Evolutionary conservation across 768 basidiomycete genomes (phyloP), one percentile per base, ranked within the genome.

Genomic region (Phylloporus sp.): DNA sequence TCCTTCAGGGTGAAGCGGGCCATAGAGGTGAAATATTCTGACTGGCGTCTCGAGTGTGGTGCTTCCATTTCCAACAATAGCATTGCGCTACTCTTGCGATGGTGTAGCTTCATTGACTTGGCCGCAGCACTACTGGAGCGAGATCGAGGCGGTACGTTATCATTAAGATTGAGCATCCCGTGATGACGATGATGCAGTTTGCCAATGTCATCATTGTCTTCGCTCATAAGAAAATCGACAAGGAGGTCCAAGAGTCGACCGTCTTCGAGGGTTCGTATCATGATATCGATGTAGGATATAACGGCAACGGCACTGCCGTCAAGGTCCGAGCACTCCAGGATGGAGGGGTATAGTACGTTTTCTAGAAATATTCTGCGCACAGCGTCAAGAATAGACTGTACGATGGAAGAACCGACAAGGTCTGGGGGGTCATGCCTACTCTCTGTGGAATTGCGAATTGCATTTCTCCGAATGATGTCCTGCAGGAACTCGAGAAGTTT

Each of bases 261-360:
- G 22, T 81, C 76, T 31, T 81, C 77, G 6, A 95, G 76, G 0
- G 86, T 90, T 51, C 83, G 79, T 47, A 93, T 77, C 78, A 92
- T 87, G 61, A 91, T 81, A 58, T 97, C 92, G 56, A 97, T 84
- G 65, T 98, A 97, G 15, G 89, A 91, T 81, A 97, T 84, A 49
- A 98, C 94, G 10, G 95, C 94, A 2, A 97, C 87, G 0, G 94
- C 90, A 55, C 93, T 95, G n/a, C 95, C 95, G 65, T 97, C 95
- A 5, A 76, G 64, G 54, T 91, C 90, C 0, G 94, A 94, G 69
- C 92, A 95, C 65, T 97, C 95, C 43, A 97, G 76, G 45, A 98
- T 82, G 10, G 92, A 91, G 0, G 95, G 91, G 65, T 95, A 95
- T 27, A 98, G 72, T 20, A 97, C 86, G 59, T 93, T 95, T 70